Conservation (phyloP, 768 basidiomycete genomes). For the Flagelloscypha sp. region DNA sequence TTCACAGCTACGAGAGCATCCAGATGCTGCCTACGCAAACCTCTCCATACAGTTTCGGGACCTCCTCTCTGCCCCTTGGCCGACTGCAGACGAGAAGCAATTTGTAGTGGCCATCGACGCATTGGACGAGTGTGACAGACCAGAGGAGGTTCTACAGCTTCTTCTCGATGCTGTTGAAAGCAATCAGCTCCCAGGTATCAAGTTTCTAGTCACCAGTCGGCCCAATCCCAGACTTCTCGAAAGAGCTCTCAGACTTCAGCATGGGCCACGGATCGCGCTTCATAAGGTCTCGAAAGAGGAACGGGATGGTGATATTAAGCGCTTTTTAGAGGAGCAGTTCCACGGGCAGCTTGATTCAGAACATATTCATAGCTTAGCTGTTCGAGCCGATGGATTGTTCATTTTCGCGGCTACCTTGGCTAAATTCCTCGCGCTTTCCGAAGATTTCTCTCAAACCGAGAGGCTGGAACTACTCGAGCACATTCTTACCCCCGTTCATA, state of each 20-base stretch:
- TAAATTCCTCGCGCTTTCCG: no score
- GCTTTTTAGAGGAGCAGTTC: background rate
- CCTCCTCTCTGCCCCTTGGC: background rate
- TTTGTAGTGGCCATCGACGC: background rate
- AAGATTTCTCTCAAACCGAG: no score
- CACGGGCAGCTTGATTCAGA: background rate
- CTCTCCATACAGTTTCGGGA: background rate
- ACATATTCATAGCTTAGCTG: background rate
- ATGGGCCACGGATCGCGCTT: background rate
- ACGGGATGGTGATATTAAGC: background rate
- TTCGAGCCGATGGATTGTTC: slow-evolving; percentile 1
- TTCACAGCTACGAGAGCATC: background rate
- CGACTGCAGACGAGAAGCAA: background rate
- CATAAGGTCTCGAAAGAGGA: background rate
- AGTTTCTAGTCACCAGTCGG: slow-evolving; percentile 1
- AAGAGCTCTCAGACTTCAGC: background rate
- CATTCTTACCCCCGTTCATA: no score
- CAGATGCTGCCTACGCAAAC: background rate
- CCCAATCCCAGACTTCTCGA: background rate
- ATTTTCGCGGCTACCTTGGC: background rate
- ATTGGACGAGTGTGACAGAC: background rate
- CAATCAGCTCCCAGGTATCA: background rate
- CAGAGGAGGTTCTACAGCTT: background rate
- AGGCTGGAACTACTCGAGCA: no score
- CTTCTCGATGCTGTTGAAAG: background rate